These are phyloP conservation scores for Patellifolia procumbens DNA, from an alignment of 179 eudicot species.

Conservation along the genomic window DNA sequence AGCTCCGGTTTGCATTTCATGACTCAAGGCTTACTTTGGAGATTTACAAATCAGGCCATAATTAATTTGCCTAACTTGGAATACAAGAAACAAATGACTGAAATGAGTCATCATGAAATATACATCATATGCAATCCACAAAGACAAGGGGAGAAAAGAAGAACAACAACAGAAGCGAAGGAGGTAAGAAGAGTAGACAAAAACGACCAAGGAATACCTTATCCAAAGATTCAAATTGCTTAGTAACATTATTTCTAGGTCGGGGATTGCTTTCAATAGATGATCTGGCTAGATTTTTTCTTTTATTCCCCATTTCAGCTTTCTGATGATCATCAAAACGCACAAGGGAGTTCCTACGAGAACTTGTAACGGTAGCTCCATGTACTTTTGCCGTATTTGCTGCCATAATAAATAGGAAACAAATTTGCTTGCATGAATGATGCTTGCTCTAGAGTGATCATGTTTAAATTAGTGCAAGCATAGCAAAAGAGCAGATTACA, in stretches of 20 bases:
- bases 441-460: neutral
- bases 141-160: no score
- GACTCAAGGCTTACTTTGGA: no score
- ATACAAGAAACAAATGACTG: no score
- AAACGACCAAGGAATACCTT: slow-evolving; percentile 41
- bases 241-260: slow-evolving; percentile 42
- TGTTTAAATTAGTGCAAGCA: neutral
- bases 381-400: slow-evolving; percentile 37
- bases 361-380: slow-evolving; percentile 31
- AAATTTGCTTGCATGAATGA: neutral
- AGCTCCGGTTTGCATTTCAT: no score
- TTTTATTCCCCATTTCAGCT: slow-evolving; percentile 37
- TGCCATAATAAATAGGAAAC: slow-evolving; percentile 13
- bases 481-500: no score
- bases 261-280: slow-evolving; percentile 44
- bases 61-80: no score
- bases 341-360: slow-evolving; percentile 30
- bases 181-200: no score
- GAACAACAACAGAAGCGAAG: no score
- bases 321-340: slow-evolving; percentile 33
- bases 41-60: no score
- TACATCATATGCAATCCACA: no score
- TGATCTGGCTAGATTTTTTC: slow-evolving; percentile 29
- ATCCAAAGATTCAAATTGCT: slow-evolving; percentile 34
- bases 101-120: no score